Base-by-base conservation (phyloP, 768 basidiomycete species). In the Rossbeevera mucosa region DNA sequence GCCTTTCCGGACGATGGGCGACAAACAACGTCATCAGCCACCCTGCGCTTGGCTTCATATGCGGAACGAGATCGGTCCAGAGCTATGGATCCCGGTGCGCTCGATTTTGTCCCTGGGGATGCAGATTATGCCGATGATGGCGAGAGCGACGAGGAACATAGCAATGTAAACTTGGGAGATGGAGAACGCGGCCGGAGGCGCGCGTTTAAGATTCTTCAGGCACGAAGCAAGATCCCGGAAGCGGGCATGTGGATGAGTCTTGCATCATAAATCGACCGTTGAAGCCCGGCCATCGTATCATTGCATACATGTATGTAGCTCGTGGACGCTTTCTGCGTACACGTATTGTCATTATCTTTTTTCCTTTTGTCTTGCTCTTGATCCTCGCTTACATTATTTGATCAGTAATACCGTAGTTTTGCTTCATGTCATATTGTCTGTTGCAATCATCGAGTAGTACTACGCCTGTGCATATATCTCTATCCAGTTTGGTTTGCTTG, bases 201-300 rank as follows among this genome's bases (percentile, higher is more conserved):
- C 43, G 88, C 88, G 2, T 63, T 83, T 56, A 81, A 75, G 69
- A 91, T 91, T 46, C 70, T 91, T 47, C 77, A 89, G 63, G 80
- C 80, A 20, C 77, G 86, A 45, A 85, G 80, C 57, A 77, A 80
- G 66, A 57, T 90, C 22, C 88, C 88, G 2, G 78, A 77, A 53
- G 78, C 77, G 52, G 84, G 87, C 31, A 89, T 90, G 87, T 91
- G 87, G 87, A 77, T 86, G 61, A 91, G 88, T 72, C 71, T 91
- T 60, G 87, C 83, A 33, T 77, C 83, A 33, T 77, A 53, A 65
- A 31, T 44, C 41, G 21, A 22, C 33, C 33, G n/a, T n/a, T n/a
- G 33, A 36, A 36, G n/a, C 33, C 2, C 29, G 31, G 25, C 24
- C 48, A 44, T 33, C 47, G 20, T 29, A 33, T 53, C 30, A 28